A percentile compares a stretch with the other conserved stretches of the same genome.
Conservation (phyloP, 2,329 filamentous ascomycete genomes). For the Cladosporium sp. region DNA sequence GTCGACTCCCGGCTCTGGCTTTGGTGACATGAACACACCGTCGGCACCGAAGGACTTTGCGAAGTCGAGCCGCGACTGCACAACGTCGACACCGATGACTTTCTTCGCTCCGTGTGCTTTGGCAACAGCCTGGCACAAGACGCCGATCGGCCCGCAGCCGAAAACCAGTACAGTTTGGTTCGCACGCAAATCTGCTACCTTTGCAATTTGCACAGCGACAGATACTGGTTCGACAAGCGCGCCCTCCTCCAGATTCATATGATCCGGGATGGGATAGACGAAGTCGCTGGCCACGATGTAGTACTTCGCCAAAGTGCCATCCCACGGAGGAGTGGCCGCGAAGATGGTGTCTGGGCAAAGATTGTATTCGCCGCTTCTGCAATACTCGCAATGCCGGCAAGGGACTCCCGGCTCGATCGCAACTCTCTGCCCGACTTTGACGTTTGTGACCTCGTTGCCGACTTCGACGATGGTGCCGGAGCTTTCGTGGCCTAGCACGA, state of each 20-base stretch:
- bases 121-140: slow-evolving; percentile 54
- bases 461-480: slow-evolving; percentile 23
- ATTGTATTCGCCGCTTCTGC: slow-evolving; percentile 20
- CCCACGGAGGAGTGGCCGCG: slow-evolving; percentile 17
- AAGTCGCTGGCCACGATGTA: slow-evolving; percentile 45
- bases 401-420: slow-evolving; percentile 27
- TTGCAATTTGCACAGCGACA: slow-evolving; percentile 44
- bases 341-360: slow-evolving; percentile 21
- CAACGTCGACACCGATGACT: slow-evolving; percentile 33
- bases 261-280: slow-evolving; percentile 42
- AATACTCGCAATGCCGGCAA: slow-evolving; percentile 20
- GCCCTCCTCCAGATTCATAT: slow-evolving; percentile 47
- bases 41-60: slow-evolving; percentile 44
- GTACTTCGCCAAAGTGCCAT: slow-evolving; percentile 47
- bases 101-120: slow-evolving; percentile 58
- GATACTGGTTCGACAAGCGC: slow-evolving; percentile 51
- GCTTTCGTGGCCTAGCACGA: slow-evolving; percentile 30
- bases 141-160: slow-evolving; percentile 58
- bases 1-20: slow-evolving; percentile 31
- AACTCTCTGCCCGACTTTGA: slow-evolving; percentile 27
- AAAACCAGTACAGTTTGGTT: slow-evolving; percentile 46
- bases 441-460: slow-evolving; percentile 23
- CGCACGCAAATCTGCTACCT: slow-evolving; percentile 18
- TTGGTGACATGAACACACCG: slow-evolving; percentile 25
- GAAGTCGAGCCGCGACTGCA: slow-evolving; percentile 51